Conservation (phyloP, 2,329 filamentous ascomycete species). For the Colletotrichum musicola region DNA sequence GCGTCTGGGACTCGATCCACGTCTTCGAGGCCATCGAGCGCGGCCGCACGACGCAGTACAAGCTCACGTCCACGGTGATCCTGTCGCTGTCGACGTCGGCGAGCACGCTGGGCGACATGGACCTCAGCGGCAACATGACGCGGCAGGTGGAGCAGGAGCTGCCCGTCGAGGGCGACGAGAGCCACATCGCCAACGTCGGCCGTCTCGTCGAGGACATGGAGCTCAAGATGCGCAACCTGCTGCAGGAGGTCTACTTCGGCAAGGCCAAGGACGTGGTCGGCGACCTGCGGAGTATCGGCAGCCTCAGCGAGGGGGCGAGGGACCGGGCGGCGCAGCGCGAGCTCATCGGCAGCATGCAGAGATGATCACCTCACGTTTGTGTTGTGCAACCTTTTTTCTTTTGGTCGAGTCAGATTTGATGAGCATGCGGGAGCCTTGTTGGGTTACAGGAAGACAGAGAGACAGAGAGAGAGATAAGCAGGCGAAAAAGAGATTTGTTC, state of each 20-base stretch:
- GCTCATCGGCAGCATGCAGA: conserved; percentile 78
- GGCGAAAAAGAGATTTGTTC: conserved; percentile 16
- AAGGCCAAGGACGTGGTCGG: conserved; percentile 99
- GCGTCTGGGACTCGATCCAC: conserved; percentile 98
- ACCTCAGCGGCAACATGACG: conserved; percentile 97
- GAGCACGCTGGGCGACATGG: conserved; percentile 80
- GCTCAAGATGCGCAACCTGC: conserved; percentile 96
- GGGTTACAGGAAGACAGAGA: background rate
- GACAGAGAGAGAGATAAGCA: background rate
- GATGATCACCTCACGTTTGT: conserved; percentile 46
- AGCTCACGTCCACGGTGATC: conserved; percentile 97
- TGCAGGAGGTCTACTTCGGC: conserved; percentile 99
- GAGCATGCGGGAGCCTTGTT: background rate
- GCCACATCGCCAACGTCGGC: conserved; percentile 96
- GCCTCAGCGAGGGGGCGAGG: conserved; percentile 84
- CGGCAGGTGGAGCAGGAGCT: conserved; percentile 94
- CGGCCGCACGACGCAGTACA: conserved; percentile 93
- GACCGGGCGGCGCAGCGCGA: conserved; percentile 90
- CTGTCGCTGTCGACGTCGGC: conserved; percentile 79
- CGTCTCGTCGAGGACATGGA: conserved; percentile 99
- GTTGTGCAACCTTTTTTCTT: no score
- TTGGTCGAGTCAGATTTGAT: background rate
- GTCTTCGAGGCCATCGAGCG: conserved; percentile 97
- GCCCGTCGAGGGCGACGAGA: conserved; percentile 88
- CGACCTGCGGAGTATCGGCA: conserved; percentile 87